Conservation (phyloP, 2,329 filamentous ascomycete species). For the Fusarium incarnatum region DNA sequence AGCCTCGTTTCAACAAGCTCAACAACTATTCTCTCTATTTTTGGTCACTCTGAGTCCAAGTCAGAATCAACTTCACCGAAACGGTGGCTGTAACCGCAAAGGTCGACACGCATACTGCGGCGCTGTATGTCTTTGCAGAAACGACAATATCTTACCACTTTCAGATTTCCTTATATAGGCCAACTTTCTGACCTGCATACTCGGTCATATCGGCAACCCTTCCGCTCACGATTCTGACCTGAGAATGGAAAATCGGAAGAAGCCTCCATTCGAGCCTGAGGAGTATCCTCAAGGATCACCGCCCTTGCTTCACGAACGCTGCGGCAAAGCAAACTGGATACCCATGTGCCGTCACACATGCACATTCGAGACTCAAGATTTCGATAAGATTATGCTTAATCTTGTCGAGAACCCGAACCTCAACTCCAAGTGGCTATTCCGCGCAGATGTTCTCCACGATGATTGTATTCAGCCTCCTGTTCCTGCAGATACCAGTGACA, state of each 20-base stretch:
- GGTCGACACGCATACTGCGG: neutral
- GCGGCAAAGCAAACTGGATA: constrained; percentile 57
- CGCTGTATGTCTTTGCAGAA: constrained; percentile 1
- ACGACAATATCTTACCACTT: constrained; percentile 15
- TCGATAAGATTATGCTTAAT: constrained; percentile 76
- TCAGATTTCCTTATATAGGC: neutral
- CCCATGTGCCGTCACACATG: constrained; percentile 68
- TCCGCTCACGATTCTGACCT: constrained; percentile 9
- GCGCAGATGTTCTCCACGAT: constrained; percentile 75
- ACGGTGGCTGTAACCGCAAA: neutral
- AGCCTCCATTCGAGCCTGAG: constrained; percentile 48
- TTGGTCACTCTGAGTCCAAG: neutral
- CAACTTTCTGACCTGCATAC: constrained; percentile 6
- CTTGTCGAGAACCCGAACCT: constrained; percentile 83
- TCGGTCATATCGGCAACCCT: constrained; percentile 3
- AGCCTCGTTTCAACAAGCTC: constrained; percentile 7
- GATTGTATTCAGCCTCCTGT: constrained; percentile 39
- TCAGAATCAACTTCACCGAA: neutral
- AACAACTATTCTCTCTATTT: neutral
- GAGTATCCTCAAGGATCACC: constrained; percentile 44
- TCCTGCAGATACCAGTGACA: neutral
- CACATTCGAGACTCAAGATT: constrained; percentile 71
- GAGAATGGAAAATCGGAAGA: constrained; percentile 32
- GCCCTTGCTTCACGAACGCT: constrained; percentile 46
- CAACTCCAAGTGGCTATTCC: constrained; percentile 81